Percentiles rank a stretch among this genome's conserved stretches.
Conservation (phyloP, 2,329 filamentous ascomycete species). For the Botrytis hyacinthi region DNA sequence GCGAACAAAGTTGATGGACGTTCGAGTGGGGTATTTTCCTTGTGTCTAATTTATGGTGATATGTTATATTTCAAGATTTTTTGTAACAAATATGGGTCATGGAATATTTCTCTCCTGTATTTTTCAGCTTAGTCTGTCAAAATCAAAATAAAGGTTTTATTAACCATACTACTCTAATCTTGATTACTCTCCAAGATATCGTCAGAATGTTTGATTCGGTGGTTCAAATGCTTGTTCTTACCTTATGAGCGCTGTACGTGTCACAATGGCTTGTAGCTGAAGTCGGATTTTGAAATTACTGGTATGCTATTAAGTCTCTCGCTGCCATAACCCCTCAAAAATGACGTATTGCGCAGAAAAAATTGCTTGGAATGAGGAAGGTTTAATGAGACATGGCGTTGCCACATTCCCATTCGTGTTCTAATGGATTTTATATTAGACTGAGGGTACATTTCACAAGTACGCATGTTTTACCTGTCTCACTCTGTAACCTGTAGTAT, state of each 20-base stretch:
- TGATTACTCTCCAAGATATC: neutral
- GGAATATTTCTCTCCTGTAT: neutral
- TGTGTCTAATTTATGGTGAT: neutral
- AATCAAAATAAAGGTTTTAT: neutral
- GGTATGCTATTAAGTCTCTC: neutral
- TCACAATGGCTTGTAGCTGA: neutral
- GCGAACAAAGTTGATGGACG: neutral
- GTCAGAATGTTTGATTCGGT: neutral
- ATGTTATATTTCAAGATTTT: neutral
- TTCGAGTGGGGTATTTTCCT: neutral
- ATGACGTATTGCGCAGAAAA: neutral
- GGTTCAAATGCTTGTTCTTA: neutral
- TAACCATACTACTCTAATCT: neutral
- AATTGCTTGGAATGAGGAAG: neutral
- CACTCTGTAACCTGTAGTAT: neutral
- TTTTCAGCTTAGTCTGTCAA: neutral
- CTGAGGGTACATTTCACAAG: neutral
- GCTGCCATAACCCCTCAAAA: too few species aligned
- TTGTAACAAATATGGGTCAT: neutral
- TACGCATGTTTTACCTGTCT: neutral
- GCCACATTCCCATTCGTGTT: neutral
- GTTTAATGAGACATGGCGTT: neutral
- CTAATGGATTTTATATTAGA: neutral
- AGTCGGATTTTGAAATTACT: neutral
- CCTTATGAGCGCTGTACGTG: too few species aligned